Base-by-base conservation (phyloP, 768 basidiomycete genomes). In the Boletus pseudopeckii region DNA sequence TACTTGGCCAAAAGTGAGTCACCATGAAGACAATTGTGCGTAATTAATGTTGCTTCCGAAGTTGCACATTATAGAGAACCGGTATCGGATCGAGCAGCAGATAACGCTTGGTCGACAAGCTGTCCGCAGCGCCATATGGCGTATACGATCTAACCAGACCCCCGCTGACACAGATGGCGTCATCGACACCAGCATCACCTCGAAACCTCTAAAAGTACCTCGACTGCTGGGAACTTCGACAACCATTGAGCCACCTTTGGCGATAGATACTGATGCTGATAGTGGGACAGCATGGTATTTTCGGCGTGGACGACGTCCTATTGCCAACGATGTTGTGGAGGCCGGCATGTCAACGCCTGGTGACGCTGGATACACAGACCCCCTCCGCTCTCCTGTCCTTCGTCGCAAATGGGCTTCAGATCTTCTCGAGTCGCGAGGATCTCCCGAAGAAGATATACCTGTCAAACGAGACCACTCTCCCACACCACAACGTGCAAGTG, bases 1-100 rank as follows among this genome's bases (percentile, higher is more conserved):
- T 28, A 90, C 97, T n/a, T 99, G 93, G 93, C 96, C 97, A 0
- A 98, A 96, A 76, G 90, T 96, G 58, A 53, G 74, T 47, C 4
- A 14, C 24, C 38, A 11, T 24, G 11, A 22, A 8, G n/a, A 20
- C 1, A 6, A n/a, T 50, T 37, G 38, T 36, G 17, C 41, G 17
- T 4, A 45, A 55, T 49, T 66, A 36, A 68, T 44, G 22, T 53
- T 17, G 7, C n/a, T 8, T 46, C 9, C 41, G 43, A 45, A 95
- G 93, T 73, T 97, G 14, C 92, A 92, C 62, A 98, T 98, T 82
- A 90, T 98, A 54, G 84, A 88, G 65, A 98, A 98, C 68, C 80
- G 96, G n/a, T 79, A 83, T 59, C 81, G 82, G 9, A 76, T 92
- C n/a, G 88, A 97, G 70, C 85, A 84, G 50, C 86, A 92, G 61